Evolutionary conservation across 78 protist genomes (phyloP).

Genomic region (Bigelowiella natans): DNA sequence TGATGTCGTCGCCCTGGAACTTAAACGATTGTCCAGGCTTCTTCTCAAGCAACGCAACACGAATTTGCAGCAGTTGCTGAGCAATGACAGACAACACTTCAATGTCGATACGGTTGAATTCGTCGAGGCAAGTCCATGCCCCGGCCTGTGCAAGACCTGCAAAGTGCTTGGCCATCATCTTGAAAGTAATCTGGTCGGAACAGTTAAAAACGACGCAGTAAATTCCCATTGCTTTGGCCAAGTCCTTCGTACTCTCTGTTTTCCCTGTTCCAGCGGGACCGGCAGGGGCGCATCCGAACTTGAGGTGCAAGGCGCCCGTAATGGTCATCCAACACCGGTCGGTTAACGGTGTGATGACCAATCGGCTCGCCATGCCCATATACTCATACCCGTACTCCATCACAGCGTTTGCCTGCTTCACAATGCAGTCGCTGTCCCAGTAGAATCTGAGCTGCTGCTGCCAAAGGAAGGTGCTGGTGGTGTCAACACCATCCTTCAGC

Average conservation of each 20-base stretch:
- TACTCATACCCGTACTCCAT: slow-evolving; percentile 68
- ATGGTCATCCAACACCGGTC: slow-evolving; percentile 49
- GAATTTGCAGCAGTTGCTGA: slow-evolving; percentile 46
- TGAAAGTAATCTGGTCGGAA: slow-evolving; percentile 57
- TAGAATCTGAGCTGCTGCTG: slow-evolving; percentile 60
- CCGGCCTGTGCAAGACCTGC: slow-evolving; percentile 62
- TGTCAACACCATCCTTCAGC: not conserved
- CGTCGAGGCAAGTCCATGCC: slow-evolving; percentile 61
- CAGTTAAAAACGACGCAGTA: slow-evolving; percentile 54
- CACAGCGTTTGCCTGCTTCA: slow-evolving; percentile 23
- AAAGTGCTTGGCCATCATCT: slow-evolving; percentile 67
- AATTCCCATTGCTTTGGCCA: slow-evolving; percentile 62
- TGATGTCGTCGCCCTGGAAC: slow-evolving; percentile 47
- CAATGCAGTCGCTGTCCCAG: slow-evolving; percentile 40
- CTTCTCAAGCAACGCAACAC: slow-evolving; percentile 27
- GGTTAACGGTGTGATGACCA: slow-evolving; percentile 86
- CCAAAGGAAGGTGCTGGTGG: slow-evolving; percentile 50
- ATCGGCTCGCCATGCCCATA: slow-evolving; percentile 59
- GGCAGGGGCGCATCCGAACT: slow-evolving; percentile 65
- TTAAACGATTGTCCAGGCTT: slow-evolving; percentile 11
- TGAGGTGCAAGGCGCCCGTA: slow-evolving; percentile 56
- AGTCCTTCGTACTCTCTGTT: slow-evolving; percentile 67
- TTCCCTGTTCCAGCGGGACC: slow-evolving; percentile 79
- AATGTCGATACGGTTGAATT: slow-evolving; percentile 51
- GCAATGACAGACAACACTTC: slow-evolving; percentile 55